Conservation (phyloP, 2,329 filamentous ascomycete species). For the Paraphaeosphaeria sporulosa region DNA sequence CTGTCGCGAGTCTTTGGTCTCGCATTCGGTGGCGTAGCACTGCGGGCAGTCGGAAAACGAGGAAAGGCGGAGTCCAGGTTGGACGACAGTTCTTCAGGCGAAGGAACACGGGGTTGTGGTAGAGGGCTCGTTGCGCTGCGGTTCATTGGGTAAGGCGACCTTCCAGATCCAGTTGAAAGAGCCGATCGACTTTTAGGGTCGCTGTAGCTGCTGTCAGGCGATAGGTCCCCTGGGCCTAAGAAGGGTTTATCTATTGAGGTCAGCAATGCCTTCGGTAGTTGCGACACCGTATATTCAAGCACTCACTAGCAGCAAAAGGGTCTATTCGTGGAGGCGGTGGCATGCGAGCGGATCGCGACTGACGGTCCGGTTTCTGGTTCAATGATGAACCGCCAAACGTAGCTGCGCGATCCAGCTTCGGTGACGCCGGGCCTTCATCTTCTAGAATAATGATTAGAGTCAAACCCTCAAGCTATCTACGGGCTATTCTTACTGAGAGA, state of each 20-base stretch:
- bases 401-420: conserved; percentile 43
- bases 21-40: conserved; percentile 31
- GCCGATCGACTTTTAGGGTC: conserved; percentile 35
- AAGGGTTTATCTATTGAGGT: conserved; percentile 47
- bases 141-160: conserved; percentile 39
- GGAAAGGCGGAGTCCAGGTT: conserved; percentile 63
- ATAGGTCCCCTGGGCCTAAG: conserved; percentile 29
- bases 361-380: conserved; percentile 33
- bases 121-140: conserved; percentile 46
- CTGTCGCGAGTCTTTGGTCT: conserved; percentile 31
- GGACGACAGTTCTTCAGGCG: conserved; percentile 38
- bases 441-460: conserved; percentile 1
- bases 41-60: conserved; percentile 57
- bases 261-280: conserved; percentile 16
- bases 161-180: conserved; percentile 30
- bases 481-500: conserved; percentile 53
- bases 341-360: conserved; percentile 54
- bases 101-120: conserved; percentile 43
- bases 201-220: conserved; percentile 39
- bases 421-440: conserved; percentile 19
- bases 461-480: background rate
- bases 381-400: conserved; percentile 40
- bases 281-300: background rate
- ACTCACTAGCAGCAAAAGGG: conserved; percentile 65
- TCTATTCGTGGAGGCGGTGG: conserved; percentile 64